These are phyloP conservation scores for Veloporphyrellus conicus DNA, from an alignment of 1,284 basidiomycete species.

Conservation along the genomic window DNA sequence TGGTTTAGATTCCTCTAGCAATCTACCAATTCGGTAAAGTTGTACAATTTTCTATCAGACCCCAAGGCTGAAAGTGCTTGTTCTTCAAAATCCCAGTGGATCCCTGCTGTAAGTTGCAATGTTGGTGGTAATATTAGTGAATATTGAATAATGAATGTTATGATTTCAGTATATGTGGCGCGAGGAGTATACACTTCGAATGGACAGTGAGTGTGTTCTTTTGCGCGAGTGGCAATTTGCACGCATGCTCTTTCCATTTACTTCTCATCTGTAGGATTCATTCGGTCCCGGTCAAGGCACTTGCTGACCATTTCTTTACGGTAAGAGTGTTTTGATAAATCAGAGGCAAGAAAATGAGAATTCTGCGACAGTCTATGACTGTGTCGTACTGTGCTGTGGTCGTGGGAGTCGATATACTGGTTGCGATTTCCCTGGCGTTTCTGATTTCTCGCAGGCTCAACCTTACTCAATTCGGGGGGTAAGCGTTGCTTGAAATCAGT, in stretches of 20 bases:
- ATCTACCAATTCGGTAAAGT: conserved; percentile 4
- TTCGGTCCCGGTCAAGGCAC: too few relatives aligned
- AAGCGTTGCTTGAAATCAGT: too few relatives aligned
- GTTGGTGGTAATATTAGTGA: too few relatives aligned
- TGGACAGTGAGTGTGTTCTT: too few relatives aligned
- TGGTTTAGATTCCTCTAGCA: not conserved
- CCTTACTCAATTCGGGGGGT: not conserved
- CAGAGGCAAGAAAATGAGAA: not conserved
- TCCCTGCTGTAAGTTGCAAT: not conserved
- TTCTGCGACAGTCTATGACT: not conserved
- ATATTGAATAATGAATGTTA: too few relatives aligned
- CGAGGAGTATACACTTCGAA: too few relatives aligned
- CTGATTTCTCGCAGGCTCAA: not conserved
- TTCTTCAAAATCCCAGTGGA: not conserved
- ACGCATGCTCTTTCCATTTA: too few relatives aligned
- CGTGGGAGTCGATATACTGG: not conserved
- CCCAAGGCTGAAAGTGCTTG: too few relatives aligned
- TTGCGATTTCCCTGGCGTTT: not conserved
- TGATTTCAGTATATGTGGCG: too few relatives aligned
- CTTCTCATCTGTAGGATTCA: too few relatives aligned
- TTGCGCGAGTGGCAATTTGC: too few relatives aligned
- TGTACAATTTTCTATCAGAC: not conserved
- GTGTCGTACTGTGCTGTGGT: not conserved
- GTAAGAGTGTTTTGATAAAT: not conserved
- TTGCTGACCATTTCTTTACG: conserved; percentile 4